Base-by-base conservation (phyloP, 495 filamentous ascomycete genomes). In the Emericellopsis terricola region DNA sequence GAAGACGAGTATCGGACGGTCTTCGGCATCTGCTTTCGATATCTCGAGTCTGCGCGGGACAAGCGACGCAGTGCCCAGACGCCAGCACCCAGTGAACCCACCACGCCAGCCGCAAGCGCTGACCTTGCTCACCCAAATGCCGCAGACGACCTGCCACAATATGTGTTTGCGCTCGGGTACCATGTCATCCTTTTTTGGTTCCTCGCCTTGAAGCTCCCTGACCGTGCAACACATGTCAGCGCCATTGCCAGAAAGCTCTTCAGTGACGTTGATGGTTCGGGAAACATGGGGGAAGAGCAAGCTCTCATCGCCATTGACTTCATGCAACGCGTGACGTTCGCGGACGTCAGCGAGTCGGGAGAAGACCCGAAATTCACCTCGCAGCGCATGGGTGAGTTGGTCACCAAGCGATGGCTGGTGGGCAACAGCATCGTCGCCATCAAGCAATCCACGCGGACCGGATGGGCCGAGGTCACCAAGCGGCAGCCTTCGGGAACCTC, bases 181-280 rank as follows among this genome's bases (percentile, higher is more conserved):
- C 84, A 96, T 52, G 84, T 92, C 43, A 83, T 96, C 43, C 81
- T 81, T 2, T 93, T 92, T 45, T 99, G 91, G 91, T 96, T 93
- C 50, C 59, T 96, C 34, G 78, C 81, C 5, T 50, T 96, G 39
- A 85, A 79, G 49, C 65, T 94, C 20, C 63, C 73, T 27, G 84
- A 94, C 41, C 76, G 91, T 18, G 66, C 73, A 13, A 81, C 73
- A 39, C 78, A 91, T 39, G 81, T 92, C 29, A 71, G 73, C 29
- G 94, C 83, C 83, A 93, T 96, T 40, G 76, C 80, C n/a, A 84
- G 78, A 48, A 78, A 81, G 38, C 64, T 99, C 19, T 78, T 81
- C 16, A 69, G 64, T 3, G 79, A 92, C 43, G 67, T 69, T 13
- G 64, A 76, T 41, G 83, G 81, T 4, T 23, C 14, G n/a, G 72